A percentile compares a stretch with the other conserved stretches of the same genome.
Conservation (phyloP, 345 rosid genomes). For the Luvunga scandens region DNA sequence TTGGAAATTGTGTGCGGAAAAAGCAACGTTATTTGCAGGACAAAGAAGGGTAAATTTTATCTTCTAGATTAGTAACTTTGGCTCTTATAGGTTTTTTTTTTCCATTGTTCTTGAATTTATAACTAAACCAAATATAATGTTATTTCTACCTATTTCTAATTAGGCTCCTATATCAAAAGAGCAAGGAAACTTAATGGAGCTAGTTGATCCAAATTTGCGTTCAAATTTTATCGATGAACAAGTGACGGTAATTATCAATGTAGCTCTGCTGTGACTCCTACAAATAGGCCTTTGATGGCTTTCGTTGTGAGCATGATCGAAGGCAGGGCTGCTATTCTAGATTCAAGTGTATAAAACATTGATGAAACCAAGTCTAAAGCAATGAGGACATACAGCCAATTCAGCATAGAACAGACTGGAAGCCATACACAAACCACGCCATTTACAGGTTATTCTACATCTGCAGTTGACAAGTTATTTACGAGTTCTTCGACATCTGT, state of each 20-base stretch:
- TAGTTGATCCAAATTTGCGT: conserved; percentile 44
- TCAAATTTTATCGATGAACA: conserved; percentile 40
- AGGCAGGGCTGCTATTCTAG: conserved; percentile 28
- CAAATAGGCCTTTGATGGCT: conserved; percentile 51
- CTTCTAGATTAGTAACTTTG: conserved; percentile 35
- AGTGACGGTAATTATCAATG: conserved; percentile 41
- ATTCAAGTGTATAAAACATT: background rate
- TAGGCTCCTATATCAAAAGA: conserved; percentile 45
- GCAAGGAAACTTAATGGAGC: conserved; percentile 30
- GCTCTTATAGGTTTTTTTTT: no score
- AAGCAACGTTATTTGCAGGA: conserved; percentile 13
- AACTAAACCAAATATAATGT: no score
- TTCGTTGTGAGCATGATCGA: conserved; percentile 56
- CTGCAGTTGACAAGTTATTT: conserved; percentile 18
- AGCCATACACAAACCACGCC: conserved; percentile 9
- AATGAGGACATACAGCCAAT: conserved; percentile 21
- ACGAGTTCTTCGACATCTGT: no score
- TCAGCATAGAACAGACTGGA: background rate
- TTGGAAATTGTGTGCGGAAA: conserved; percentile 34
- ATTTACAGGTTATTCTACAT: conserved; percentile 18
- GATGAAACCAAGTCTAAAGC: conserved; percentile 14
- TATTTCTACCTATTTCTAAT: background rate
- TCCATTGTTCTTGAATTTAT: no score
- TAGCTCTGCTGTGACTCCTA: conserved; percentile 43
- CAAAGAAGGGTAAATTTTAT: background rate